A percentile compares a stretch with the other conserved stretches of the same genome.
These are phyloP conservation scores for Skeletonema costatum DNA, from an alignment of 108 stramenopile species.

Conservation along the genomic window DNA sequence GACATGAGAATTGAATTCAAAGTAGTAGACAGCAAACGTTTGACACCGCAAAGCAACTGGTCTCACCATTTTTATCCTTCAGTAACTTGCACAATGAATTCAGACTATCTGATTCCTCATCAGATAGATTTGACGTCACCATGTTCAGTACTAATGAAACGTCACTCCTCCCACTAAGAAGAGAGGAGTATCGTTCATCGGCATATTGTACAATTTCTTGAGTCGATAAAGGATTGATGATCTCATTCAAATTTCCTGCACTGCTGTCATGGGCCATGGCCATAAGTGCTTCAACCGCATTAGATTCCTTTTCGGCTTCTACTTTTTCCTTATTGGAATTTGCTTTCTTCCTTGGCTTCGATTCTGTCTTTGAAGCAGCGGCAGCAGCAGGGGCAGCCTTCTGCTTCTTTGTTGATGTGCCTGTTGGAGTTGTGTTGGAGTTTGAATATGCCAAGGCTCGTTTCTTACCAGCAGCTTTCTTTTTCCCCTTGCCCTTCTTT, in stretches of 20 bases:
- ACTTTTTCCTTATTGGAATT: background rate
- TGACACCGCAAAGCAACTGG: background rate
- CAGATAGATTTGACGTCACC: slow-evolving; percentile 60
- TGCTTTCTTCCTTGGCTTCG: background rate
- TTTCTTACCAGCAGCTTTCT: slow-evolving; percentile 24
- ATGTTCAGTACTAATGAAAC: slow-evolving; percentile 24
- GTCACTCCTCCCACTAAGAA: slow-evolving; percentile 19
- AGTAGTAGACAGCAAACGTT: background rate
- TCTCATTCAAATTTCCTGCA: slow-evolving; percentile 4
- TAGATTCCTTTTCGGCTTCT: background rate
- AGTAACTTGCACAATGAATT: slow-evolving; percentile 43
- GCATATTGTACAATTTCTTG: slow-evolving; percentile 37
- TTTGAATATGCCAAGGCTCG: slow-evolving; percentile 34
- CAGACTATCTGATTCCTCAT: slow-evolving; percentile 53
- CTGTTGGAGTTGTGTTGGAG: background rate
- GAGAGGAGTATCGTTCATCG: slow-evolving; percentile 35
- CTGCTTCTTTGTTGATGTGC: slow-evolving; percentile 8
- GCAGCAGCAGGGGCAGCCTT: background rate
- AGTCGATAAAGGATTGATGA: slow-evolving; percentile 12
- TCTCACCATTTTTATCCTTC: slow-evolving; percentile 50
- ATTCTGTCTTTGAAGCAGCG: background rate
- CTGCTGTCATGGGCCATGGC: background rate
- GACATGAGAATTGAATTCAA: background rate
- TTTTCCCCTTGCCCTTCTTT: background rate
- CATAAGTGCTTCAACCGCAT: background rate